phyloP scores from a whole-genome alignment of 2,329 filamentous ascomycete species.

The Sodiomyces alkalinus region DNA sequence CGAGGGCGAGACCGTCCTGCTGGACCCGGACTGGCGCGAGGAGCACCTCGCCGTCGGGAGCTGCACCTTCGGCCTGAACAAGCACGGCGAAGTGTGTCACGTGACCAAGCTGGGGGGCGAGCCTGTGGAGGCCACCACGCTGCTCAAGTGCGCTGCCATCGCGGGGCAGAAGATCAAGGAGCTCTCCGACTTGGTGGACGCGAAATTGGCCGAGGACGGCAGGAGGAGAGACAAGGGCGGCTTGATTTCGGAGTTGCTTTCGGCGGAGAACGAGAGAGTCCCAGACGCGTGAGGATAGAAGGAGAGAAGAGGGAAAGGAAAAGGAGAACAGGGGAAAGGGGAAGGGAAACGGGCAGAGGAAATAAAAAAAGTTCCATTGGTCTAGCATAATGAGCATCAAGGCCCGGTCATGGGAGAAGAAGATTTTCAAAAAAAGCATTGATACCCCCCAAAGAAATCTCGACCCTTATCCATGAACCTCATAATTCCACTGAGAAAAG shows the following conservation, averaged over 20 bases:
- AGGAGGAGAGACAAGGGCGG: conserved; percentile 67
- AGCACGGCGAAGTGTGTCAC: conserved; percentile 80
- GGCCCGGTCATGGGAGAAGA: conserved; percentile 10
- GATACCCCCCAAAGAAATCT: neutral
- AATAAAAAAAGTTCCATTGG: neutral
- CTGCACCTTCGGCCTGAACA: conserved; percentile 74
- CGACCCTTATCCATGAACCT: too few relatives aligned
- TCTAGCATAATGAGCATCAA: too few relatives aligned
- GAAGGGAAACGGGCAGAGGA: too few relatives aligned
- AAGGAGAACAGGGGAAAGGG: too few relatives aligned
- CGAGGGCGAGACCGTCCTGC: conserved; percentile 52
- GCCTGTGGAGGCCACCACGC: conserved; percentile 61
- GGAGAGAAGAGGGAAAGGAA: conserved; percentile 12
- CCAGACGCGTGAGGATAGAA: conserved; percentile 21
- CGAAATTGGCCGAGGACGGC: conserved; percentile 60
- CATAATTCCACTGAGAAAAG: too few relatives aligned
- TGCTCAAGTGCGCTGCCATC: conserved; percentile 61
- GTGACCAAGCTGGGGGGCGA: conserved; percentile 80
- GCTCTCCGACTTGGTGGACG: conserved; percentile 58
- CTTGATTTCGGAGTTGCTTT: conserved; percentile 55
- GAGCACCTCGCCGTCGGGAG: conserved; percentile 61
- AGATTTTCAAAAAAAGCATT: conserved; percentile 7
- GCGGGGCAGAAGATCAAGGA: conserved; percentile 71
- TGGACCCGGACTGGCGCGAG: conserved; percentile 61
- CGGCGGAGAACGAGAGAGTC: conserved; percentile 67